Evolutionary conservation across 1,284 basidiomycete species (phyloP).

Genomic region (Trichosporon sp.): DNA sequence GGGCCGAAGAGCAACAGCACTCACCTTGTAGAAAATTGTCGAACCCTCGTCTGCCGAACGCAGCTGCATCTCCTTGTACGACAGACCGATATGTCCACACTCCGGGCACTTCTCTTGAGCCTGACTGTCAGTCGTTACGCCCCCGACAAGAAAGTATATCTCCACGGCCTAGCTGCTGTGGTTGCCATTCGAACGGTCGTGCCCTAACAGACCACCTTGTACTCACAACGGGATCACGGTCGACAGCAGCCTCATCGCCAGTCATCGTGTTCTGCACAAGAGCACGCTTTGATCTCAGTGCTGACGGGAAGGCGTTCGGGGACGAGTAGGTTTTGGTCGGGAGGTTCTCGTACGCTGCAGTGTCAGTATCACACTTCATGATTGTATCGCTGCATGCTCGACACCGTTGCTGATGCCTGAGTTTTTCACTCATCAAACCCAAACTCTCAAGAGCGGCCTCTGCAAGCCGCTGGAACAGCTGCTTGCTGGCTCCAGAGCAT

Average conservation of each 20-base stretch:
- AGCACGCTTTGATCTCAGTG: conserved; percentile 78
- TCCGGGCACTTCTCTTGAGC: conserved; percentile 87
- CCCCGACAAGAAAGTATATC: too few relatives aligned
- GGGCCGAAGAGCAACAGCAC: conserved; percentile 8
- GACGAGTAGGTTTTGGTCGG: conserved; percentile 85
- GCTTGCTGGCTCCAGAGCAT: too few relatives aligned
- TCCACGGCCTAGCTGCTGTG: background rate
- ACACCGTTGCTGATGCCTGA: too few relatives aligned
- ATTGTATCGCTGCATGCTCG: background rate
- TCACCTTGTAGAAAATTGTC: conserved; percentile 58
- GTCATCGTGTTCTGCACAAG: conserved; percentile 76
- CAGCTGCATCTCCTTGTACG: conserved; percentile 55
- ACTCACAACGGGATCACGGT: conserved; percentile 58
- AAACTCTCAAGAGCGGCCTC: too few relatives aligned
- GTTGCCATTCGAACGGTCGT: background rate
- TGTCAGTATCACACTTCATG: too few relatives aligned
- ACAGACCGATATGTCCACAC: conserved; percentile 66
- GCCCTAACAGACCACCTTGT: background rate
- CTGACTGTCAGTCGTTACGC: conserved; percentile 51
- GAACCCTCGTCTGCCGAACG: conserved; percentile 86
- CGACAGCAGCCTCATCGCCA: conserved; percentile 64
- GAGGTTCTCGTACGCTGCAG: conserved; percentile 83
- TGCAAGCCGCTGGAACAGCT: too few relatives aligned
- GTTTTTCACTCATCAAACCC: too few relatives aligned
- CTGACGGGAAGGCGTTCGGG: conserved; percentile 88